Evolutionary conservation across 257 asterid species (phyloP).

Genomic region (Solanum tacnaense): DNA sequence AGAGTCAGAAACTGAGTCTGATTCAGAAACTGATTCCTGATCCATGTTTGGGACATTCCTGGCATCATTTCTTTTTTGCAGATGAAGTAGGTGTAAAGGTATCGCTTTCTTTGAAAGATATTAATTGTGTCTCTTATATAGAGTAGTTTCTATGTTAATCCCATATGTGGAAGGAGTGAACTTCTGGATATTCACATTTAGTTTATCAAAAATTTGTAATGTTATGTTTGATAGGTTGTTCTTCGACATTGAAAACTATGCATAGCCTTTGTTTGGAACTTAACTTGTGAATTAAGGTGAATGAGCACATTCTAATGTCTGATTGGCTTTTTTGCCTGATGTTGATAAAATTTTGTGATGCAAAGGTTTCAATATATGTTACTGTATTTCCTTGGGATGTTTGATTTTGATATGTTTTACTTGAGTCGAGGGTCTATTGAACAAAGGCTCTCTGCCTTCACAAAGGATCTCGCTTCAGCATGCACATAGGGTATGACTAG

Average conservation of each 20-base stretch:
- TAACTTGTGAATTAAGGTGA: background rate
- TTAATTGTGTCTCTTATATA: background rate
- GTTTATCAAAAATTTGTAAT: background rate
- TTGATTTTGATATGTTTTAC: background rate
- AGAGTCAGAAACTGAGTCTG: slow-evolving; percentile 22
- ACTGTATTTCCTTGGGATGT: background rate
- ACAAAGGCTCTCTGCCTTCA: background rate
- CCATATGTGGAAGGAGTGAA: background rate
- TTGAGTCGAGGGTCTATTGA: background rate
- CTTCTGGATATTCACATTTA: background rate
- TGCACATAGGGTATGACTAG: background rate
- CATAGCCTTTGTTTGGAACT: background rate
- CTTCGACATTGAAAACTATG: background rate
- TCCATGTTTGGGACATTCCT: background rate
- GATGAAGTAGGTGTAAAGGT: background rate
- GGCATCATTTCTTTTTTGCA: background rate
- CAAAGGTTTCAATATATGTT: background rate
- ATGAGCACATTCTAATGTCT: background rate
- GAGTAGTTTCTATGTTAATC: background rate
- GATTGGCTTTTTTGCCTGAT: background rate
- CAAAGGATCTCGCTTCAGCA: background rate
- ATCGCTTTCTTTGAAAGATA: background rate
- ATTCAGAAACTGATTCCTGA: slow-evolving; percentile 31
- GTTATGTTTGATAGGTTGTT: background rate
- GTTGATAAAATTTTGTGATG: background rate